Evolutionary conservation across 176 grass and related monocot species (phyloP).

Genomic region (Phoenix dactylifera): DNA sequence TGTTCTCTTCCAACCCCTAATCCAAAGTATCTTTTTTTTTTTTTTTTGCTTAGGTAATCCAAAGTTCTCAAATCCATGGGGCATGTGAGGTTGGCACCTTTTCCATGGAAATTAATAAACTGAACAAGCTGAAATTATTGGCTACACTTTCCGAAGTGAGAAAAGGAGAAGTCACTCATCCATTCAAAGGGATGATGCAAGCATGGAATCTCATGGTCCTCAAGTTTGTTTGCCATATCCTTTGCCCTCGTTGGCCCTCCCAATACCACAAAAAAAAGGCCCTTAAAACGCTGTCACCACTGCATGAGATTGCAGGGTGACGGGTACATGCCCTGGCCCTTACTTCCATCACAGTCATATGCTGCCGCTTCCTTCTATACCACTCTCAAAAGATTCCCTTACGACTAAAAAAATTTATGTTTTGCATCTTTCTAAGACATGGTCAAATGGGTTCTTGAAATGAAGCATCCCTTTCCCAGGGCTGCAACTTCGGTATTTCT

Average conservation of each 20-base stretch:
- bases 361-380: conserved; percentile 7
- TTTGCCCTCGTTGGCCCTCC: background rate
- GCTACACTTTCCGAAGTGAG: background rate
- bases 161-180: conserved; percentile 22
- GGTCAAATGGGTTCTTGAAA: too few species aligned
- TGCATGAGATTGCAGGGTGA: conserved; percentile 5
- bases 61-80: background rate
- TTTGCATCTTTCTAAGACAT: too few species aligned
- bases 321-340: conserved; percentile 6
- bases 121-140: background rate
- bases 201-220: conserved; percentile 19
- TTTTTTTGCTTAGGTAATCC: too few species aligned
- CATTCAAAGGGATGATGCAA: conserved; percentile 23
- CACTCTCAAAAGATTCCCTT: conserved; percentile 10
- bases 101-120: background rate
- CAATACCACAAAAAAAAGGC: background rate
- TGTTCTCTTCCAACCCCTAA: background rate
- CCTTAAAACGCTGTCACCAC: background rate
- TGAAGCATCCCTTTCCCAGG: too few species aligned
- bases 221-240: background rate
- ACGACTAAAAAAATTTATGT: background rate
- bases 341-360: conserved; percentile 3
- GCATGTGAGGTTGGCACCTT: conserved; percentile 6
- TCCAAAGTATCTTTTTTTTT: background rate
- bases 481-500: too few species aligned